Percentiles rank a stretch among this genome's conserved stretches.
phyloP scores from a whole-genome alignment of 352 stramenopile genomes.

The Phytophthora idaei region DNA sequence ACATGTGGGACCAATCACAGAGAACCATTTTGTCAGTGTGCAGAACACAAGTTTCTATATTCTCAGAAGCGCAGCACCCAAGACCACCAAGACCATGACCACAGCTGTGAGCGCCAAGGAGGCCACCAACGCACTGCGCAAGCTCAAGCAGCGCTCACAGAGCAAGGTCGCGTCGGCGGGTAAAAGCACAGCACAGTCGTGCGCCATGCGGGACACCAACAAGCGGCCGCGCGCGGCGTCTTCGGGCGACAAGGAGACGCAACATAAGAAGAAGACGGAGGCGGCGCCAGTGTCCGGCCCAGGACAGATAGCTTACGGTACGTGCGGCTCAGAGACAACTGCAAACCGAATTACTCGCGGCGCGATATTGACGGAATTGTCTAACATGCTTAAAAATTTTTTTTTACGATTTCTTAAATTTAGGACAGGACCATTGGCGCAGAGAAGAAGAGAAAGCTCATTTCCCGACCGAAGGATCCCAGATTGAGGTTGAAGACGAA shows the following conservation, averaged over 20 bases:
- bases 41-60: neutral
- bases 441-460: conserved; percentile 19
- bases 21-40: neutral
- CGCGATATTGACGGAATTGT: neutral
- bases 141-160: conserved; percentile 13
- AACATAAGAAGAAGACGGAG: conserved; percentile 29
- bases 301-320: conserved; percentile 11
- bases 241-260: conserved; percentile 6
- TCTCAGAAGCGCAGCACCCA: neutral
- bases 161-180: neutral
- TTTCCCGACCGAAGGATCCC: neutral
- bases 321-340: no score
- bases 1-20: neutral
- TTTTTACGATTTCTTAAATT: conserved; percentile 5
- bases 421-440: conserved; percentile 1
- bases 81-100: conserved; percentile 6
- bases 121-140: conserved; percentile 13
- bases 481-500: conserved; percentile 7
- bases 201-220: conserved; percentile 25
- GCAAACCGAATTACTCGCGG: neutral
- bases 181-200: neutral
- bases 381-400: neutral
- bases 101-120: conserved; percentile 20
- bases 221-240: conserved; percentile 29
- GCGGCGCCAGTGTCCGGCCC: neutral